These are phyloP conservation scores for Ajuga chamaepitys DNA, from an alignment of 257 asterid genomes.

Conservation along the genomic window DNA sequence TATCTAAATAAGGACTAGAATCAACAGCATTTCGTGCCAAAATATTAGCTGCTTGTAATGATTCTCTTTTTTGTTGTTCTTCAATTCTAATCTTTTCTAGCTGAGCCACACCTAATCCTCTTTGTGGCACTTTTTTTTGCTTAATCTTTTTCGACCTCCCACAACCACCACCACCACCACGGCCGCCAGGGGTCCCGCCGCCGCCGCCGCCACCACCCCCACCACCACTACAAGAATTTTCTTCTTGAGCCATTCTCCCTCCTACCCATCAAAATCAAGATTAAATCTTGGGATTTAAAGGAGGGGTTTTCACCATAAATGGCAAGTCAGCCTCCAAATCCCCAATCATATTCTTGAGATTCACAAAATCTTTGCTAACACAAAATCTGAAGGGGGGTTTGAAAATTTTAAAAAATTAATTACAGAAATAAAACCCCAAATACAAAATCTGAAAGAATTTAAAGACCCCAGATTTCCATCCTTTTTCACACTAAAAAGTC, in stretches of 20 bases:
- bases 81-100: slow-evolving; percentile 77
- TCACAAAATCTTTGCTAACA: slow-evolving; percentile 33
- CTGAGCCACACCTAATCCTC: slow-evolving; percentile 95
- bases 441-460: slow-evolving; percentile 27
- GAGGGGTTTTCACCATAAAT: slow-evolving; percentile 20
- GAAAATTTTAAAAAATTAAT: too few relatives aligned
- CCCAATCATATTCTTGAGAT: slow-evolving; percentile 30
- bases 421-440: slow-evolving; percentile 3
- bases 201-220: slow-evolving; percentile 9
- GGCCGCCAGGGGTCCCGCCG: neutral
- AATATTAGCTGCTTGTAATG: slow-evolving; percentile 29
- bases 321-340: slow-evolving; percentile 34
- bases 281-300: slow-evolving; percentile 30
- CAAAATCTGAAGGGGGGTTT: slow-evolving; percentile 24
- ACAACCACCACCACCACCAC: slow-evolving; percentile 4
- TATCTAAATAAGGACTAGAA: slow-evolving; percentile 18
- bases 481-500: slow-evolving; percentile 22
- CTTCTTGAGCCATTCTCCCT: slow-evolving; percentile 55
- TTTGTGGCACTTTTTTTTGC: slow-evolving; percentile 76
- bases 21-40: slow-evolving; percentile 27
- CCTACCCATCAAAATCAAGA: slow-evolving; percentile 40
- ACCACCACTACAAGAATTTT: slow-evolving; percentile 29
- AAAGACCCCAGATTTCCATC: slow-evolving; percentile 27
- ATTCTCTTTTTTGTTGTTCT: slow-evolving; percentile 58
- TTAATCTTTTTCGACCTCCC: slow-evolving; percentile 45